These are phyloP conservation scores for Zea mays DNA, from an alignment of 176 grass and related monocot species.

Conservation along the genomic window DNA sequence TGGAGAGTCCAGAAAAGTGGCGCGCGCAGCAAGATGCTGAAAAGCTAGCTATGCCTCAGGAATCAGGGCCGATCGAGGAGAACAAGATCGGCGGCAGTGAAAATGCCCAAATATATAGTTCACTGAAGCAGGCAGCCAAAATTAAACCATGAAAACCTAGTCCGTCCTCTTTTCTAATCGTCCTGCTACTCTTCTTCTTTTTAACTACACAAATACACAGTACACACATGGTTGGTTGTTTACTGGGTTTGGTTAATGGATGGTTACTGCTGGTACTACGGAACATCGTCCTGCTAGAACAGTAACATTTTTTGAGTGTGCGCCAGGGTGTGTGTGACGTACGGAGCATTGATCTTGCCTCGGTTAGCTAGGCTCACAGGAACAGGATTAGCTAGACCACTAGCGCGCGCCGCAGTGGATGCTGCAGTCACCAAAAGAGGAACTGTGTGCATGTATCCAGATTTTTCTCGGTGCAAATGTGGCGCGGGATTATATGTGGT, in stretches of 20 bases:
- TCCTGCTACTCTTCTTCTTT: no score
- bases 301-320: conserved; percentile 14
- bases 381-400: background rate
- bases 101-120: no score
- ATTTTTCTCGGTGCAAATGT: background rate
- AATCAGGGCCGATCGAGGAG: no score
- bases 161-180: no score
- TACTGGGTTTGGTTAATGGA: background rate
- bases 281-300: background rate
- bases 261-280: background rate
- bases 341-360: background rate
- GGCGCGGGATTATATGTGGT: background rate
- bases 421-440: conserved; percentile 18
- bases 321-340: background rate
- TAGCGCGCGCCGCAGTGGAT: background rate
- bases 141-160: no score
- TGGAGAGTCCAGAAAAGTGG: no score
- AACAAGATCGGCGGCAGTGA: no score
- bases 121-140: no score
- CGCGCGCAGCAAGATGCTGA: no score
- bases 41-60: no score
- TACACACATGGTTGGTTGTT: background rate
- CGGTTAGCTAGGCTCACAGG: background rate
- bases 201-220: background rate
- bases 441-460: background rate